These are phyloP conservation scores for Funneliformis caledonium DNA, from an alignment of 371 early-diverging fungal species.

Conservation along the genomic window DNA sequence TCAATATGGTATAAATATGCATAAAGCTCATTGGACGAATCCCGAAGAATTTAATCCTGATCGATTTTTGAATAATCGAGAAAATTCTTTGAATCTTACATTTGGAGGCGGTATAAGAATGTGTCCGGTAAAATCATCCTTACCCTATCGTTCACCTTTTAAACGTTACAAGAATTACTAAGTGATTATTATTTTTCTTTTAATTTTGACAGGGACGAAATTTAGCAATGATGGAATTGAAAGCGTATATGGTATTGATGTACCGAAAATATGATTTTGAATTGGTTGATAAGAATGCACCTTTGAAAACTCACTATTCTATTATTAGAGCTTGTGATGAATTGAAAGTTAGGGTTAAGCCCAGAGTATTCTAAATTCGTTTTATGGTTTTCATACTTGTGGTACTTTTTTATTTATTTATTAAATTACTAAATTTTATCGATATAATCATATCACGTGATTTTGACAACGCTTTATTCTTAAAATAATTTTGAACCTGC, in stretches of 20 bases:
- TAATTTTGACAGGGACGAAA: neutral
- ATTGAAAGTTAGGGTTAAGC: neutral
- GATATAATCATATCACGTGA: too few relatives aligned
- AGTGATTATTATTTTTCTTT: neutral
- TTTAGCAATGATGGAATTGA: neutral
- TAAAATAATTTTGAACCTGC: too few relatives aligned
- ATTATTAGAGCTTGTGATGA: neutral
- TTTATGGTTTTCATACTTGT: too few relatives aligned
- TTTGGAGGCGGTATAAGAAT: conserved; percentile 23
- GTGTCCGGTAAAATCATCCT: neutral
- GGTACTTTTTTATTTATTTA: too few relatives aligned
- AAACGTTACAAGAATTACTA: neutral
- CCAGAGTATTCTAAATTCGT: neutral
- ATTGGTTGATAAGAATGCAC: neutral
- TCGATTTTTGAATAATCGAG: neutral
- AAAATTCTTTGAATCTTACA: neutral
- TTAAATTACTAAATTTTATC: too few relatives aligned
- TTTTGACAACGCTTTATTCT: too few relatives aligned
- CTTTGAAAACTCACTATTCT: neutral
- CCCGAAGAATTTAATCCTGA: conserved; percentile 32
- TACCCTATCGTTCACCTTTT: too few relatives aligned
- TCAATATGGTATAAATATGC: neutral
- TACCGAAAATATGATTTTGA: conserved; percentile 18
- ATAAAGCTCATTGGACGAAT: neutral
- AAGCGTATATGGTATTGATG: neutral